Evolutionary conservation across 1,139 yeast species (phyloP).

Genomic region (Suhomyces coccinellae): DNA sequence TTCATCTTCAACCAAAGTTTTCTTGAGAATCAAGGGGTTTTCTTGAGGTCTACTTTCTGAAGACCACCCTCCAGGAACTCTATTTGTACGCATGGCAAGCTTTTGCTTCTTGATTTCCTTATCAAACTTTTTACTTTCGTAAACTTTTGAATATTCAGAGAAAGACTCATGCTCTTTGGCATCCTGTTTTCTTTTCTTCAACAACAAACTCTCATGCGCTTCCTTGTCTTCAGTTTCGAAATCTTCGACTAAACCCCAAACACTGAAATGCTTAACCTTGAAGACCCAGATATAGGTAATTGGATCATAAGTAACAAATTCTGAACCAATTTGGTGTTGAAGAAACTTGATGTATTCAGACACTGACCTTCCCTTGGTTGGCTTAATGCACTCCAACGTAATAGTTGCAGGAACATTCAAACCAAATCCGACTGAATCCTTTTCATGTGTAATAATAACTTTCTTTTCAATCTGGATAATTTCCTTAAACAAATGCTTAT

Average conservation of each 20-base stretch:
- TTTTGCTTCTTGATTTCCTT: constrained; percentile 41
- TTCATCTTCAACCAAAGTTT: constrained; percentile 30
- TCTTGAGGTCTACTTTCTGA: constrained; percentile 18
- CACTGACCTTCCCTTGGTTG: constrained; percentile 31
- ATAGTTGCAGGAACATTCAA: constrained; percentile 84
- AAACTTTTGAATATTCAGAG: constrained; percentile 29
- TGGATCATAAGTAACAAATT: constrained; percentile 78
- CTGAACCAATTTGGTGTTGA: constrained; percentile 60
- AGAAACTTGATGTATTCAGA: constrained; percentile 49
- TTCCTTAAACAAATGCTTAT: constrained; percentile 52
- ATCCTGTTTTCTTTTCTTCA: constrained; percentile 32
- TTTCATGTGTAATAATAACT: constrained; percentile 69
- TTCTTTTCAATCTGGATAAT: constrained; percentile 57
- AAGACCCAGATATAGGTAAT: constrained; percentile 77
- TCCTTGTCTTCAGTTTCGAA: constrained; percentile 57
- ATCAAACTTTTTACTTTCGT: constrained; percentile 29
- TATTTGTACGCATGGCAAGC: constrained; percentile 28
- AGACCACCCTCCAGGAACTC: constrained; percentile 43
- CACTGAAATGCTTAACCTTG: constrained; percentile 86
- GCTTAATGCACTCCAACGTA: constrained; percentile 64
- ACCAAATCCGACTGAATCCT: constrained; percentile 71
- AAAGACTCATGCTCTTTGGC: constrained; percentile 26
- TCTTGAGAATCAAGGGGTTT: constrained; percentile 26
- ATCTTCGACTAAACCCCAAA: constrained; percentile 85
- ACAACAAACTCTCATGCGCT: constrained; percentile 25